Evolutionary conservation across 2,329 filamentous ascomycete species (phyloP), one percentile per base, ranked within the genome.

Genomic region (Ophiostoma ips): DNA sequence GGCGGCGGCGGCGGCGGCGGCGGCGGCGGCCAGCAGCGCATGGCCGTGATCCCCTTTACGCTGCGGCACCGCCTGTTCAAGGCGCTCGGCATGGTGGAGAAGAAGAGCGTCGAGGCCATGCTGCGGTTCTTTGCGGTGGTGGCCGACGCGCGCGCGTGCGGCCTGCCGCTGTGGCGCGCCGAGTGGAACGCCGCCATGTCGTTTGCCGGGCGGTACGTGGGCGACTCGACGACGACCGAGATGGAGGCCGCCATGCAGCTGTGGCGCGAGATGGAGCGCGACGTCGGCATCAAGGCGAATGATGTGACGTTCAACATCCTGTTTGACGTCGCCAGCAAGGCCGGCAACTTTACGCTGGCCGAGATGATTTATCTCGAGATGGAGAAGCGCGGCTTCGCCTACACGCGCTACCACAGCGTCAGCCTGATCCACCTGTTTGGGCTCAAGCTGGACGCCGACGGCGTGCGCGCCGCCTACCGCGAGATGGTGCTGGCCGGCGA

Each of bases 241-340:
- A 64, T 86, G 40, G 70, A 85, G 63, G 74, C 78, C 5, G 81
- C 86, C 0, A 70, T 98, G 43, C 75, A 79, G 45, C 66, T 94
- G 21, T 98, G 90, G 89, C 80, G 77, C 56, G 81, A 92, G 58
- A 96, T 96, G 88, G 92, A 98, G 64, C 72, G 76, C 44, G 68
- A 78, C 5, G 80, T 81, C 2, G 74, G 76, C 1, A 64, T 87
- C 13, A 67, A 68, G 56, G 81, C 76, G 34, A 84, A 84, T 57
- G 73, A 79, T 46, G 82, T 88, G n/a, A 94, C 90, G 0, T 94
- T 98, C 65, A 95, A 92, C 61, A 84, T 95, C 44, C 73, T 98
- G 12, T 95, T 95, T 58, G 85, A 95, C 60, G 76, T 87, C 11
- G 87, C 92, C 1, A 78, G 87, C 57, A 94, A 92, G 63, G 80